phyloP scores from a whole-genome alignment of 371 early-diverging fungal species.

The Phascolomyces articulosus region DNA sequence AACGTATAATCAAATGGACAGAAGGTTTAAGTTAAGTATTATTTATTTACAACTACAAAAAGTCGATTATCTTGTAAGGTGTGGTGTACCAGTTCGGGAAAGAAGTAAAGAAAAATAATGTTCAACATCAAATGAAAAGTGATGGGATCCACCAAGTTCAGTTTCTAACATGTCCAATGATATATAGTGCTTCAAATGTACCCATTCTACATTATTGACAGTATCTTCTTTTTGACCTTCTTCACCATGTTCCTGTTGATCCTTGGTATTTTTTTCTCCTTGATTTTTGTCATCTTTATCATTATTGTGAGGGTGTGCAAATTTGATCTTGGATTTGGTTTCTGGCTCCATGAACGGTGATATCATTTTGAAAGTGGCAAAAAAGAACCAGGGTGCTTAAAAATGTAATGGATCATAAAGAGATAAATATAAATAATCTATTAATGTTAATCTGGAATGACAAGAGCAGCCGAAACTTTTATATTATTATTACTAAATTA shows the following conservation, averaged over 20 bases:
- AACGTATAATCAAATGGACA: no score
- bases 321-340: constrained; percentile 82
- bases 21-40: no score
- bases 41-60: no score
- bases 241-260: no score
- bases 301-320: constrained; percentile 43
- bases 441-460: no score
- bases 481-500: background rate
- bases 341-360: constrained; percentile 91
- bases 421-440: background rate
- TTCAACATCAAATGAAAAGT: constrained; percentile 62
- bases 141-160: constrained; percentile 67
- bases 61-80: constrained; percentile 47
- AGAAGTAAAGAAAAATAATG: constrained; percentile 58
- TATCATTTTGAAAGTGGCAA: constrained; percentile 77
- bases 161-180: constrained; percentile 55
- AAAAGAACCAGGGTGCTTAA: constrained; percentile 87
- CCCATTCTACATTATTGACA: constrained; percentile 31
- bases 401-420: background rate
- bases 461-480: no score
- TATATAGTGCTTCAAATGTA: constrained; percentile 56
- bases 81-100: constrained; percentile 41
- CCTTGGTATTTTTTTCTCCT: background rate
- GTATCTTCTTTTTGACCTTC: background rate
- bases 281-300: constrained; percentile 11